A percentile compares a stretch with the other conserved stretches of the same genome.
Evolutionary conservation across 768 basidiomycete genomes (phyloP).

Genomic region (Cystobasidium tubakii): DNA sequence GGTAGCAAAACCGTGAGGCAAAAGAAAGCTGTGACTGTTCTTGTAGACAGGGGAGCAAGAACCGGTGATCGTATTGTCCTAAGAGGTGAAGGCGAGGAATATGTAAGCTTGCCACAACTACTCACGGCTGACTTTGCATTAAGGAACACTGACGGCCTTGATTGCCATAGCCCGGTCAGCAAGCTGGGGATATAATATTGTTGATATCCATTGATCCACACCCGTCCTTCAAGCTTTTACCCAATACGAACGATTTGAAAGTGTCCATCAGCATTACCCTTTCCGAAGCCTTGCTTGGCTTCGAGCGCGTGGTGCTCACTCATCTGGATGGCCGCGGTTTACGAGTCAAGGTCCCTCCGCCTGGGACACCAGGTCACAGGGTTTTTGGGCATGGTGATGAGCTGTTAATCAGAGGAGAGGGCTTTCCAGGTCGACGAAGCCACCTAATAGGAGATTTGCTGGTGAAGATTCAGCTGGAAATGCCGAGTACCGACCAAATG

Average conservation of each 20-base stretch:
- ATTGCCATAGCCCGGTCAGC: not conserved
- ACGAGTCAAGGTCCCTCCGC: slow-evolving; percentile 62
- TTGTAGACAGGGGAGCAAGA: not conserved
- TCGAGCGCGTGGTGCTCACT: slow-evolving; percentile 78
- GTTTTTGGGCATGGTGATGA: slow-evolving; percentile 49
- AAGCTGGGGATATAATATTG: slow-evolving; percentile 83
- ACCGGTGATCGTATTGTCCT: slow-evolving; percentile 30
- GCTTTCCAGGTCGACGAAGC: slow-evolving; percentile 14
- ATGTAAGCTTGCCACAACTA: not conserved
- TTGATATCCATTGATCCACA: slow-evolving; percentile 65
- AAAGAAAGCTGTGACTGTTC: not conserved
- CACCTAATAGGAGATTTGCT: slow-evolving; percentile 1
- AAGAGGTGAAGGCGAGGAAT: slow-evolving; percentile 30
- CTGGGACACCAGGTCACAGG: slow-evolving; percentile 56
- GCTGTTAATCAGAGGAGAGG: not conserved
- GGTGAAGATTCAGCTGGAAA: not conserved
- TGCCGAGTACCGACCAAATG: slow-evolving; percentile 15
- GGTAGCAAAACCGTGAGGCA: not conserved
- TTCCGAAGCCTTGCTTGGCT: slow-evolving; percentile 91
- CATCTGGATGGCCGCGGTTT: slow-evolving; percentile 93
- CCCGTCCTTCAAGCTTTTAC: slow-evolving; percentile 68
- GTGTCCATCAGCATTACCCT: slow-evolving; percentile 77
- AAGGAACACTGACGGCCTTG: not conserved
- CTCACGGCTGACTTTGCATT: no score
- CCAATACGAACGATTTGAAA: slow-evolving; percentile 60